Evolutionary conservation across 345 rosid species (phyloP).

Genomic region (Moricandia arvensis): DNA sequence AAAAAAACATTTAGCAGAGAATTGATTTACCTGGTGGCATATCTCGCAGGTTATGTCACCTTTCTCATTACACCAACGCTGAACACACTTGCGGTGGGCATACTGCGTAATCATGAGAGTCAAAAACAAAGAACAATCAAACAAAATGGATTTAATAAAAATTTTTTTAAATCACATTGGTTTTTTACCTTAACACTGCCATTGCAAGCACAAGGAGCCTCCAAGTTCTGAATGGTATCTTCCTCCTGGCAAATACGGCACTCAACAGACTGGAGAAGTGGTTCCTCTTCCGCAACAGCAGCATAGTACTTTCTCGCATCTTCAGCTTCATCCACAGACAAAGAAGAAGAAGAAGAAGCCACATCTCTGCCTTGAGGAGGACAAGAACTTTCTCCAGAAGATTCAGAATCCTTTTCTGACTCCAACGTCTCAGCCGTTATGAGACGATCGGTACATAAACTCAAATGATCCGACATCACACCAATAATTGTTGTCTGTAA

Average conservation of each 20-base stretch:
- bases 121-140: neutral
- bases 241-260: slow-evolving; percentile 99
- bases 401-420: slow-evolving; percentile 28
- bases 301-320: slow-evolving; percentile 28
- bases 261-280: slow-evolving; percentile 71
- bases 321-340: slow-evolving; percentile 35
- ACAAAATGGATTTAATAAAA: neutral
- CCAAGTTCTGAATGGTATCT: slow-evolving; percentile 66
- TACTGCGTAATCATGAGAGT: slow-evolving; percentile 5
- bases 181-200: slow-evolving; percentile 88
- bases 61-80: slow-evolving; percentile 96
- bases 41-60: slow-evolving; percentile 92
- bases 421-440: slow-evolving; percentile 44
- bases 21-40: slow-evolving; percentile 75
- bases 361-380: slow-evolving; percentile 32
- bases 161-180: neutral
- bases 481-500: slow-evolving; percentile 28
- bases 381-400: slow-evolving; percentile 45
- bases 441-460: slow-evolving; percentile 65
- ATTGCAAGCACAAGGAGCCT: slow-evolving; percentile 87
- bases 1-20: neutral
- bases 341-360: slow-evolving; percentile 24
- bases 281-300: slow-evolving; percentile 51
- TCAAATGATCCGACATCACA: slow-evolving; percentile 76
- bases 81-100: slow-evolving; percentile 77